Base-by-base conservation (phyloP, 2,329 filamentous ascomycete genomes). In the Tolypocladium amazonense region DNA sequence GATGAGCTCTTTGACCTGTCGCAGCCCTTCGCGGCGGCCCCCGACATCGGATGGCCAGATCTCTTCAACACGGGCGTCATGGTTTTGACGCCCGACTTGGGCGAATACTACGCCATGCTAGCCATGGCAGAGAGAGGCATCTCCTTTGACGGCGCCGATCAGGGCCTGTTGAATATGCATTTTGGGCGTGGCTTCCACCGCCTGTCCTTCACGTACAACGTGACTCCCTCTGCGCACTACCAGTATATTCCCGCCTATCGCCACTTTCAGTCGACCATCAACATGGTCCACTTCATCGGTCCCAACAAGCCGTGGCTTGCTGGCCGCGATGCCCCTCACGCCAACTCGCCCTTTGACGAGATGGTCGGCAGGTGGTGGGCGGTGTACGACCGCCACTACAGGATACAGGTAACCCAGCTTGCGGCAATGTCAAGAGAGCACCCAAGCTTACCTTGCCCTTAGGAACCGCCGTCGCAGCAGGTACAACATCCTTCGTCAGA, bases 41-140 rank as follows among this genome's bases (percentile, higher is more conserved):
- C 94, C 38, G 94, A 99, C 73, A 92, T 97, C 68, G 94, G 94
- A 66, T 99, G 94, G 94, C 94, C 94, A 39, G 94, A 99, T 76
- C 84, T 92, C 62, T 97, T 97, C 85, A 99, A 99, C 76, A 92
- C 89, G n/a, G 94, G 94, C 69, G 86, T 99, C 67, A 95, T 99
- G 91, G 91, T 92, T 41, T 75, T 99, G 61, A 88, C 82, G 20
- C 94, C 94, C 39, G 88, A 93, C 74, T 79, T 92, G 82, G 88
- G 88, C 60, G 92, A 96, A 65, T 97, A 92, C 75, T 88, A 91
- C 75, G 89, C 90, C 50, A 81, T 99, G 70, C 80, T 86, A 64
- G 90, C 89, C 63, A 86, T 97, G 80, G 92, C 94, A 33, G 84
- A 92, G 66, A 81, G 87, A 59, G 92, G 92, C 33, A 89, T 93